Conservation (phyloP, 2,329 filamentous ascomycete species). For the Calonectria honghensis region DNA sequence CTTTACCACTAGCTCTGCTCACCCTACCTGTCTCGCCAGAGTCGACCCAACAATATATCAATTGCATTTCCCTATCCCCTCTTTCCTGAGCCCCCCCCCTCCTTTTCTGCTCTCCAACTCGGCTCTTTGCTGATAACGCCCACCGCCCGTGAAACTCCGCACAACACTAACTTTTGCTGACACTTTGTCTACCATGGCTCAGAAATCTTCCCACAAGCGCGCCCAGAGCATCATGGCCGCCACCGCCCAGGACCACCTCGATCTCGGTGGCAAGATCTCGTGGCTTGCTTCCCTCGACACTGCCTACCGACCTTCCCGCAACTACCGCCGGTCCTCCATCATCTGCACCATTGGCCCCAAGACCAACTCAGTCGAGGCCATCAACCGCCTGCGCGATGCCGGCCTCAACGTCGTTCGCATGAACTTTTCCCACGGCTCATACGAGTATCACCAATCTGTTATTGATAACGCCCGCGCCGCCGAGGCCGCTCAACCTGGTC, state of each 20-base stretch:
- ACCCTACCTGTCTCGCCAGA: conserved; percentile 30
- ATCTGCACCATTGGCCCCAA: conserved; percentile 99
- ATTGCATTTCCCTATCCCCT: conserved; percentile 38
- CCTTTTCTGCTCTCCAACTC: conserved; percentile 41
- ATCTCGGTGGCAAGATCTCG: conserved; percentile 81
- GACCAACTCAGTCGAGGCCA: conserved; percentile 98
- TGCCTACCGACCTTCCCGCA: conserved; percentile 88
- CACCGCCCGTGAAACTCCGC: conserved; percentile 35
- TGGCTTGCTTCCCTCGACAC: conserved; percentile 87
- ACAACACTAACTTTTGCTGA: conserved; percentile 45
- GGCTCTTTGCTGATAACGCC: conserved; percentile 50
- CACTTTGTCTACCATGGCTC: conserved; percentile 57
- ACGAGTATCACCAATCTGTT: conserved; percentile 98
- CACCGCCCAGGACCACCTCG: conserved; percentile 90
- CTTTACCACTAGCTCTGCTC: conserved; percentile 32
- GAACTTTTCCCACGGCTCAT: conserved; percentile 91
- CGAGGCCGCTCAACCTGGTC: conserved; percentile 84
- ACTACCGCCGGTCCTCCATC: conserved; percentile 97
- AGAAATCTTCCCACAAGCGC: conserved; percentile 56
- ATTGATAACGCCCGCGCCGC: conserved; percentile 96
- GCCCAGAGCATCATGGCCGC: conserved; percentile 70
- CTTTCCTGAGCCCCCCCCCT: conserved; percentile 39
- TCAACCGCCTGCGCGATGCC: conserved; percentile 92
- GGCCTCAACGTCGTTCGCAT: conserved; percentile 99
- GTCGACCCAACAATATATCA: conserved; percentile 48